Base-by-base conservation (phyloP, 2,329 filamentous ascomycete genomes). In the Amylocarpus encephaloides region DNA sequence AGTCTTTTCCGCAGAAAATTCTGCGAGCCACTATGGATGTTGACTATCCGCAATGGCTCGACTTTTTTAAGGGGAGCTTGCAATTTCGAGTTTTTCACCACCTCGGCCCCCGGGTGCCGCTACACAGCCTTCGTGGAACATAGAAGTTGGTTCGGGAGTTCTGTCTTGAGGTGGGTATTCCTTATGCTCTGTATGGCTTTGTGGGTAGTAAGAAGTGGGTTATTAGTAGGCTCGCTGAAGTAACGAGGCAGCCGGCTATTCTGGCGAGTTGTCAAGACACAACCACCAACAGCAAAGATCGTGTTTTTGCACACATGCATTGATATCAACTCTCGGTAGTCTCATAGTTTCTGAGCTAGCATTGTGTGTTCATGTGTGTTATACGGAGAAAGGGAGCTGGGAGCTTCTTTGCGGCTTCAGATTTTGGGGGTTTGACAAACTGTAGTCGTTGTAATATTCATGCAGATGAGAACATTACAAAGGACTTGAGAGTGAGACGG, bases 11-110 rank as follows among this genome's bases (percentile, higher is more conserved):
- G 0, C 82, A 86, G 68, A 80, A 80, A 60, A 83, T 85, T 73
- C 70, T 87, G n/a, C 75, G 83, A 40, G 87, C 83, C 2, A 86
- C 83, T 22, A 85, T 87, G 82, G 84, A 88, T 60, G 79, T 88
- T 43, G 82, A 85, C 59, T 87, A 83, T 66, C 84, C 84, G 0
- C 70, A 73, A 19, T 88, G 83, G 84, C 69, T 88, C 22, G 84
- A 88, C 64, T 87, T 82, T 59, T 73, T 86, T 62, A 83, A 88
- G 64, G 84, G 84, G 43, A 84, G 84, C 1, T 71, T 88, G 26
- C 84, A 87, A 67, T 88, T 87, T 68, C 84, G 87, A 66, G 82
- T 78, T 6, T 76, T 86, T 2, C 83, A 88, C 65, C 83, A 88
- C 58, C 66, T 87, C 10, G 87, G 82, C 61, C 83, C 84, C 2